Conservation (phyloP, 805 yeast genomes). For the Saccharomycopsis selenospora region DNA sequence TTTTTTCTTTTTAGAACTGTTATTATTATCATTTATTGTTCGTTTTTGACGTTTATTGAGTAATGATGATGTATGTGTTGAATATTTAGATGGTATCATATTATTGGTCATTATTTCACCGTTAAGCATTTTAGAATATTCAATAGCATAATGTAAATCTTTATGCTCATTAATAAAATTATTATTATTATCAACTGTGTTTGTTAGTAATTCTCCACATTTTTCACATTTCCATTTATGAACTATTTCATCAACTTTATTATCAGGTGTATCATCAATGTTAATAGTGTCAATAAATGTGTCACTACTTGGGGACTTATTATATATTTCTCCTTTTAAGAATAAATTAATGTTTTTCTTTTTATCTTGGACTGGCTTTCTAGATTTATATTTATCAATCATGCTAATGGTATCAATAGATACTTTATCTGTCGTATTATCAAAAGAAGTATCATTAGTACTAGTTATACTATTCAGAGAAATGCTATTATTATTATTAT, state of each 20-base stretch:
- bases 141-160: slow-evolving; percentile 20
- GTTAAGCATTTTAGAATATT: slow-evolving; percentile 15
- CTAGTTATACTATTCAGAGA: no score
- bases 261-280: not conserved
- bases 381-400: not conserved
- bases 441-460: no score
- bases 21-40: no score
- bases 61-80: no score
- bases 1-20: no score
- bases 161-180: slow-evolving; percentile 14
- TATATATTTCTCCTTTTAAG: no score
- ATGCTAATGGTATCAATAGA: not conserved
- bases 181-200: not conserved
- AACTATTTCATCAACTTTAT: not conserved
- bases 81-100: no score
- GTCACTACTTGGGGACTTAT: no score
- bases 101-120: slow-evolving; percentile 14
- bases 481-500: not conserved
- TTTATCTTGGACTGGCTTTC: no score
- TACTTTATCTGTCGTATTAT: no score
- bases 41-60: no score
- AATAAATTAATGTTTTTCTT: no score
- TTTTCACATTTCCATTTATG: not conserved
- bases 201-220: not conserved
- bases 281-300: not conserved